Conservation (phyloP, 768 basidiomycete genomes). For the Sarcodon aspratus region DNA sequence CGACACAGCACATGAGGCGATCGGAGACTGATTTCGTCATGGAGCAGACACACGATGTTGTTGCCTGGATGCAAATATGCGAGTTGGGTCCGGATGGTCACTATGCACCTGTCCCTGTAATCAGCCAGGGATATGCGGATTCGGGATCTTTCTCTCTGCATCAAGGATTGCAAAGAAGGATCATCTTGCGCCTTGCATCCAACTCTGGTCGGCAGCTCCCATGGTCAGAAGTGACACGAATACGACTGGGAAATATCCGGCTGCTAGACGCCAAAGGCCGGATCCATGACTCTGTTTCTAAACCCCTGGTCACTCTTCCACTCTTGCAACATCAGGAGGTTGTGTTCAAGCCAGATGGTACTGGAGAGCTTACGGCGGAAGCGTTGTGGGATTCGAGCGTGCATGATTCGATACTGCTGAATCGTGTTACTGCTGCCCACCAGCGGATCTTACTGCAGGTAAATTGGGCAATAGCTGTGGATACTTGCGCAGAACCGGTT, state of each 20-base stretch:
- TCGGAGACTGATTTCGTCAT: slow-evolving; percentile 88
- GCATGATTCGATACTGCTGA: slow-evolving; percentile 78
- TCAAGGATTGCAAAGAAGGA: slow-evolving; percentile 85
- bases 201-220: slow-evolving; percentile 86
- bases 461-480: slow-evolving; percentile 70
- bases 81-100: slow-evolving; percentile 81
- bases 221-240: slow-evolving; percentile 70
- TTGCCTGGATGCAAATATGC: slow-evolving; percentile 75
- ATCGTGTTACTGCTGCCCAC: slow-evolving; percentile 67
- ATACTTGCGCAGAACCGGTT: slow-evolving; percentile 76
- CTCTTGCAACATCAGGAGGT: slow-evolving; percentile 61
- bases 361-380: slow-evolving; percentile 53
- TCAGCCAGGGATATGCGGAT: slow-evolving; percentile 65
- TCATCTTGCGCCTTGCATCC: slow-evolving; percentile 67
- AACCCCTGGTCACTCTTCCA: slow-evolving; percentile 59
- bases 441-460: slow-evolving; percentile 77
- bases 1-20: slow-evolving; percentile 70
- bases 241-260: slow-evolving; percentile 76
- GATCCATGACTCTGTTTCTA: slow-evolving; percentile 67
- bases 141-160: slow-evolving; percentile 81
- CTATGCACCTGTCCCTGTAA: slow-evolving; percentile 75
- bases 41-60: slow-evolving; percentile 84
- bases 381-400: slow-evolving; percentile 91
- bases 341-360: slow-evolving; percentile 79
- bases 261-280: slow-evolving; percentile 77